Evolutionary conservation across 164 flowering plant genomes (phyloP), one percentile per base, ranked within the genome.

Genomic region (Liquidambar formosana): DNA sequence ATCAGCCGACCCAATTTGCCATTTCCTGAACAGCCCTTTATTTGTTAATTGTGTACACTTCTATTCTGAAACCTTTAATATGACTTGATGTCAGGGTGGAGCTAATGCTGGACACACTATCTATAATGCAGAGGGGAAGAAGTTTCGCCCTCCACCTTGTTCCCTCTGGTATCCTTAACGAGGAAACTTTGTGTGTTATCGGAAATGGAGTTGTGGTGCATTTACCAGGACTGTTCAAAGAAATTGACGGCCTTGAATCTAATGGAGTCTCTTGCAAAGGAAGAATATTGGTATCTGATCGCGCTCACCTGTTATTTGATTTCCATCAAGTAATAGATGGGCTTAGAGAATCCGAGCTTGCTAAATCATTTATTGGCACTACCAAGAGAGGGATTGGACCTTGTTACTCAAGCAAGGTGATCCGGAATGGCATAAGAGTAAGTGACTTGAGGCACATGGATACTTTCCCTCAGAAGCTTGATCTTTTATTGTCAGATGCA

Each of bases 101-200:
- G 93, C 98, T 58, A 94, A 94, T 80, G 98, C 98, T 61, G 98
- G 98, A 41, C 98, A 94, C 78, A 94, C 98, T 49, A 94, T 94
- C 62, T 94, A 94, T 64, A 92, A 92, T 73, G 64, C 88, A 15
- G 95, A 94, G 78, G 98, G 98, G 19, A 92, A 92, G 81, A 94
- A 92, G 78, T 92, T 94, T 86, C n/a, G 89, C 98, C 12, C 96
- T 94, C 72, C 98, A 94, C 76, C 94, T 94, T 71, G 91, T 94
- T 69, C 98, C 98, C 4, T 92, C 97, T 0, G 98, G 98, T n/a
- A 94, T 94, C 28, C 94, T 94, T 27, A 92, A 94, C 72, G 94
- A 91, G 80, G 94, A 87, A 33, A 92, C 99, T 25, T 53, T 85
- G 0, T 94, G 99, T 81, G 88, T 94, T 18, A 91, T 94, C 71